Evolutionary conservation across 2,329 filamentous ascomycete species (phyloP).

Genomic region (Cercospora sp.): DNA sequence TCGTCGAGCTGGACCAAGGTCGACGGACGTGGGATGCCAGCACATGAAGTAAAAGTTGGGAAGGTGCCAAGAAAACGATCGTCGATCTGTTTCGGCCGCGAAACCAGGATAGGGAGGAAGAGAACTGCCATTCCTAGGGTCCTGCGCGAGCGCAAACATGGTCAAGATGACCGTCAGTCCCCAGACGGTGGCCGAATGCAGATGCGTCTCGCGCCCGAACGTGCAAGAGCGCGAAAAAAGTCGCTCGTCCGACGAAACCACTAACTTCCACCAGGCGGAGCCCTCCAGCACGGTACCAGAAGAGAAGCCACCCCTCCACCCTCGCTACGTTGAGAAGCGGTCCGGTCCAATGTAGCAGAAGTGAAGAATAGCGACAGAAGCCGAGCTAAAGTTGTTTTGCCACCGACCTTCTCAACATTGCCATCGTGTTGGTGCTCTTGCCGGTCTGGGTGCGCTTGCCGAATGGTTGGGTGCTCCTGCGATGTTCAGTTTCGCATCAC

Average conservation of each 20-base stretch:
- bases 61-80: not conserved
- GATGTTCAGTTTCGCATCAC: not conserved
- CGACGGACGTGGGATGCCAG: not conserved
- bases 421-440: not conserved
- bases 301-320: not conserved
- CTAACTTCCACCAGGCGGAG: not conserved
- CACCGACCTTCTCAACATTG: not conserved
- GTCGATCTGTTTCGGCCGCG: slow-evolving; percentile 6
- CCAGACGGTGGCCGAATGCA: not conserved
- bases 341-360: not conserved
- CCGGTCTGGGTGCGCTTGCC: not conserved
- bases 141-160: not conserved
- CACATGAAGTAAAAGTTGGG: not conserved
- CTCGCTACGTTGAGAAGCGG: not conserved
- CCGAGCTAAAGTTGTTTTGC: not conserved
- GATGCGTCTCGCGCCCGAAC: not conserved
- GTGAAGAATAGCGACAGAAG: not conserved
- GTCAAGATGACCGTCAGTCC: not conserved
- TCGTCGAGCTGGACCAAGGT: not conserved
- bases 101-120: slow-evolving; percentile 1
- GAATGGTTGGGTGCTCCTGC: not conserved
- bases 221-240: not conserved
- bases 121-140: not conserved
- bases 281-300: not conserved
- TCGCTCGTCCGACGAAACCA: not conserved